Evolutionary conservation across 164 flowering plant genomes (phyloP), one percentile per base, ranked within the genome.

Genomic region (Magnolia changhungtana): DNA sequence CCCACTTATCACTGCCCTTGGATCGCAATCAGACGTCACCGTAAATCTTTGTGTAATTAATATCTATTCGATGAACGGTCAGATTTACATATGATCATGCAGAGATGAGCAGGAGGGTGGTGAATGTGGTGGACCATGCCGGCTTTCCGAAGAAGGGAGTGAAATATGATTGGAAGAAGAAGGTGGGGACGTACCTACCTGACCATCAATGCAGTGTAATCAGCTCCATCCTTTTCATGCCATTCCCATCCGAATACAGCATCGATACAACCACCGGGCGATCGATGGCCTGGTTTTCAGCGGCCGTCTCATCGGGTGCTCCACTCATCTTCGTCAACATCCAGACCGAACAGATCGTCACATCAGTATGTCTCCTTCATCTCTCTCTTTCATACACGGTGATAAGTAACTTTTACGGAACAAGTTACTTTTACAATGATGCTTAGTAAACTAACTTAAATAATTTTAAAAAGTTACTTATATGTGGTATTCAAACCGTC

Each of bases 261-360:
- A 18, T 81, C 20, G 86, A 82, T 18, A 74, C 85, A 11, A 87
- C 82, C 5, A 85, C 85, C 3, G 29, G 82, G 8, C 78, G 93
- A 77, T 79, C 89, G 79, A 86, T 90, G 90, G 90, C 91, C 72
- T 90, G 90, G 93, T 85, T 90, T 69, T 75, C 88, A 13, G 90
- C 90, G 52, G 88, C 93, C 63, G 78, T 85, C 78, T 76, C 90
- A 50, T 90, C 90, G 0, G 90, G 91, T 31, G 84, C 63, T 74
- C 93, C 91, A 64, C 84, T 90, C 10, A 76, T 87, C 21, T 90
- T 90, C 77, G 88, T 87, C 68, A 88, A 88, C 76, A 87, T 90
- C 76, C 91, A 90, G 83, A 86, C 91, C 8, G 90, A 90, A 73
- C 86, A 84, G 78, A 83, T 81, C 51, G 70, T 18, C 18, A 19